Evolutionary conservation across 495 filamentous ascomycete species (phyloP).

Genomic region (Podospora australis): DNA sequence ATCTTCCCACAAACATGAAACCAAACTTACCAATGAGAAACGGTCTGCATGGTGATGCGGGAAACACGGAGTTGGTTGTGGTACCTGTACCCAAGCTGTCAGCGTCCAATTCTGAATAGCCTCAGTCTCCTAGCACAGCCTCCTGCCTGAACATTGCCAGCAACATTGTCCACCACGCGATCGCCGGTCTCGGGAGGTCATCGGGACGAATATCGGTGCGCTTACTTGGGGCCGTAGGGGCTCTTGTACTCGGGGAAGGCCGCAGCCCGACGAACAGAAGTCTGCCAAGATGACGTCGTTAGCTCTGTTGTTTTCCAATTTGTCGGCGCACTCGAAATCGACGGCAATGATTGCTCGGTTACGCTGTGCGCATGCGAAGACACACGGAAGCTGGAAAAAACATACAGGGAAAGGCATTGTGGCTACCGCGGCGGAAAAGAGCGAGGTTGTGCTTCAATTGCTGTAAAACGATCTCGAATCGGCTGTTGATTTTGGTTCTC

Average conservation of each 20-base stretch:
- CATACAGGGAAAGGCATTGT: conserved; percentile 42
- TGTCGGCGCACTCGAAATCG: neutral
- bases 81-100: conserved; percentile 34
- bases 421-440: conserved; percentile 12
- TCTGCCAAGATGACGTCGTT: conserved; percentile 27
- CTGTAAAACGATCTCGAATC: conserved; percentile 14
- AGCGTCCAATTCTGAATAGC: no score
- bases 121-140: neutral
- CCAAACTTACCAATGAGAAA: conserved; percentile 32
- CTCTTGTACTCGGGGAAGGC: conserved; percentile 39
- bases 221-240: conserved; percentile 48
- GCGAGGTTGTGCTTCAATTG: conserved; percentile 30
- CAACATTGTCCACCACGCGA: no score
- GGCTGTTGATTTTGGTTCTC: conserved; percentile 12
- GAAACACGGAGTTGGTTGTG: conserved; percentile 38
- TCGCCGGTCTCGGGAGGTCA: neutral
- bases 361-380: neutral
- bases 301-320: conserved; percentile 3
- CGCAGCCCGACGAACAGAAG: conserved; percentile 25
- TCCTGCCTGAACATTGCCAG: no score
- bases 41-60: conserved; percentile 31
- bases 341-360: neutral
- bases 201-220: conserved; percentile 6
- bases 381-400: neutral
- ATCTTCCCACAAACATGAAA: neutral